Percentiles rank a stretch among this genome's conserved stretches.
phyloP scores from a whole-genome alignment of 495 filamentous ascomycete species.

The Evansstolkia leycettana region DNA sequence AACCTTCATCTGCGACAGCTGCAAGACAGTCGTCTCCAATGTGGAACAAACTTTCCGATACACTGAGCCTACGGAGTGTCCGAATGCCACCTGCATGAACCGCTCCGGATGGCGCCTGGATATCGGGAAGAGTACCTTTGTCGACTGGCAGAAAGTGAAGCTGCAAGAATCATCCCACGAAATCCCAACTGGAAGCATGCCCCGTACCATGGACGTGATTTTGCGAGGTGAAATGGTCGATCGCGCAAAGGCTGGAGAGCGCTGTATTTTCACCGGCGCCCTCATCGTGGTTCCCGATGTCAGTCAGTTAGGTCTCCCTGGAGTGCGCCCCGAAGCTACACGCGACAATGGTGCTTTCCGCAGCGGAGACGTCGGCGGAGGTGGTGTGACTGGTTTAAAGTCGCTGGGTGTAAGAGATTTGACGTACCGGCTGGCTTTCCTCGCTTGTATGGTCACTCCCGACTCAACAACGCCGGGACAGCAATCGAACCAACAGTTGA shows the following conservation, averaged over 20 bases:
- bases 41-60: slow-evolving; percentile 97
- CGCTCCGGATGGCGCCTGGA: slow-evolving; percentile 84
- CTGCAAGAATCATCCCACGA: slow-evolving; percentile 97
- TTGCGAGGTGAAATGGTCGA: slow-evolving; percentile 97
- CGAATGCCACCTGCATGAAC: slow-evolving; percentile 84
- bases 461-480: slow-evolving; percentile 72
- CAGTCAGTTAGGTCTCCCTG: slow-evolving; percentile 85
- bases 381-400: slow-evolving; percentile 79
- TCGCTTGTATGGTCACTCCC: slow-evolving; percentile 92
- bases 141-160: slow-evolving; percentile 97
- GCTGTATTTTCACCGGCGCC: slow-evolving; percentile 93
- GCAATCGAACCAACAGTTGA: slow-evolving; percentile 50
- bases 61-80: slow-evolving; percentile 92
- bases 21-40: slow-evolving; percentile 67
- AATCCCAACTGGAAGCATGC: slow-evolving; percentile 98
- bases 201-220: slow-evolving; percentile 94
- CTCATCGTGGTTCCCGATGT: slow-evolving; percentile 96
- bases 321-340: slow-evolving; percentile 71
- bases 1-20: slow-evolving; percentile 86
- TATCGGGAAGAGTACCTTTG: slow-evolving; percentile 92
- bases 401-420: slow-evolving; percentile 88
- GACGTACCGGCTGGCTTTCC: slow-evolving; percentile 94
- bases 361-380: slow-evolving; percentile 66
- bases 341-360: slow-evolving; percentile 69
- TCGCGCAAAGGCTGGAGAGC: slow-evolving; percentile 91